Percentiles rank a stretch among this genome's conserved stretches.
phyloP scores from a whole-genome alignment of 805 yeast genomes.

The Lipomyces kockii region DNA sequence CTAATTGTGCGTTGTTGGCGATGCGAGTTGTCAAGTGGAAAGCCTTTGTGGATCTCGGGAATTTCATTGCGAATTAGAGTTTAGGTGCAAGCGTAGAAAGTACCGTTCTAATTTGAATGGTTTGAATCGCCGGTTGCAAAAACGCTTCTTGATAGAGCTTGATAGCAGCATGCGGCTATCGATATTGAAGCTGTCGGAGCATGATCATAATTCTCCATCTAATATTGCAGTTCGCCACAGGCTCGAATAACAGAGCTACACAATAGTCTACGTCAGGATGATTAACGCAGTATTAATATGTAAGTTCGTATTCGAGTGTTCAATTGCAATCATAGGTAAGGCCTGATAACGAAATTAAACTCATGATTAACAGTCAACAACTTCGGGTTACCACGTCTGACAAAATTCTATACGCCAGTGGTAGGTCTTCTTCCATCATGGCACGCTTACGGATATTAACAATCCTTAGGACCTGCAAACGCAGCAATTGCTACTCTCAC shows the following conservation, averaged over 20 bases:
- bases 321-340: neutral
- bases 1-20: neutral
- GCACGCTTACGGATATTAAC: neutral
- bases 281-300: slow-evolving; percentile 85
- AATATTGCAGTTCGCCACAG: neutral
- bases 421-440: slow-evolving; percentile 16
- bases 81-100: too few species aligned
- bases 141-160: too few species aligned
- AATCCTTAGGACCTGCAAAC: slow-evolving; percentile 67
- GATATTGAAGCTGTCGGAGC: too few species aligned
- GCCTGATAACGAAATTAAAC: too few species aligned
- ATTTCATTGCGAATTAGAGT: too few species aligned
- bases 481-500: slow-evolving; percentile 77
- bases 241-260: neutral
- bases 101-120: too few species aligned
- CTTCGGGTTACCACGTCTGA: slow-evolving; percentile 84
- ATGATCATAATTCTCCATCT: neutral
- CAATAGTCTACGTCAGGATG: slow-evolving; percentile 53
- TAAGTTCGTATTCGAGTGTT: slow-evolving; percentile 47
- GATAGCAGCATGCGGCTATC: neutral
- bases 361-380: slow-evolving; percentile 64
- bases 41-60: neutral
- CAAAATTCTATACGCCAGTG: slow-evolving; percentile 90
- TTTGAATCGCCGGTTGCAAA: too few species aligned
- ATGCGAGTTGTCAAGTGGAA: neutral